Evolutionary conservation across 768 basidiomycete species (phyloP).

Genomic region (Clathrus columnatus): DNA sequence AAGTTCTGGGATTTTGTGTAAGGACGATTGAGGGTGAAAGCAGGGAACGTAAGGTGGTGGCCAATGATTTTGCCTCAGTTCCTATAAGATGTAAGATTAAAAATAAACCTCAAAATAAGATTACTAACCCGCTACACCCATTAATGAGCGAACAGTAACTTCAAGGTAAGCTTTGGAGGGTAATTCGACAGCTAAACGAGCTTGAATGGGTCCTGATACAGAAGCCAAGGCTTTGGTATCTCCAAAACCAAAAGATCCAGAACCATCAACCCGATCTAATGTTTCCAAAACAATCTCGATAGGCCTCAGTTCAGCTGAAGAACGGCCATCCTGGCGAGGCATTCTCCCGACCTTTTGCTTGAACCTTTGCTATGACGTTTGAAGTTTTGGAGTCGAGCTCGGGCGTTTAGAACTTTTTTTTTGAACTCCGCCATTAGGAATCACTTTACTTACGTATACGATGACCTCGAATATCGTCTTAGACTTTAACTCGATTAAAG

Average conservation of each 20-base stretch:
- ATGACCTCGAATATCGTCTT: slow-evolving; percentile 2
- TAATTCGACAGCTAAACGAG: slow-evolving; percentile 57
- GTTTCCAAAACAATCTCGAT: slow-evolving; percentile 45
- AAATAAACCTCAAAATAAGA: background rate
- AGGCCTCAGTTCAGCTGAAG: slow-evolving; percentile 25
- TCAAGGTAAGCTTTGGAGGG: slow-evolving; percentile 71
- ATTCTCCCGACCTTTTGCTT: too few species aligned
- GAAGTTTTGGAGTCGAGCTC: too few species aligned
- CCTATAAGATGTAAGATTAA: slow-evolving; percentile 18
- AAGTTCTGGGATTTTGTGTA: slow-evolving; percentile 57
- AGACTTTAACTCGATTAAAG: slow-evolving; percentile 7
- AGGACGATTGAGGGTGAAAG: slow-evolving; percentile 60
- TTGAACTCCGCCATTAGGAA: background rate
- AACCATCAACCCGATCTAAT: slow-evolving; percentile 68
- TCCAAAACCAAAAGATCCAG: slow-evolving; percentile 62
- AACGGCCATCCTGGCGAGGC: slow-evolving; percentile 31
- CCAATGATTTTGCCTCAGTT: slow-evolving; percentile 56
- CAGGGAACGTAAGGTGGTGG: slow-evolving; percentile 43
- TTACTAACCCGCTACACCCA: slow-evolving; percentile 44
- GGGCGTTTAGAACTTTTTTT: too few species aligned
- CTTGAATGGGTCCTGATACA: slow-evolving; percentile 74
- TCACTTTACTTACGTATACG: too few species aligned
- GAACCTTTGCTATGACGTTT: too few species aligned
- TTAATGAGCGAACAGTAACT: slow-evolving; percentile 60
- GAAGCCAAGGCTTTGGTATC: slow-evolving; percentile 49